Conservation (phyloP, 768 basidiomycete genomes). For the Cantharellus cinnabarinus region DNA sequence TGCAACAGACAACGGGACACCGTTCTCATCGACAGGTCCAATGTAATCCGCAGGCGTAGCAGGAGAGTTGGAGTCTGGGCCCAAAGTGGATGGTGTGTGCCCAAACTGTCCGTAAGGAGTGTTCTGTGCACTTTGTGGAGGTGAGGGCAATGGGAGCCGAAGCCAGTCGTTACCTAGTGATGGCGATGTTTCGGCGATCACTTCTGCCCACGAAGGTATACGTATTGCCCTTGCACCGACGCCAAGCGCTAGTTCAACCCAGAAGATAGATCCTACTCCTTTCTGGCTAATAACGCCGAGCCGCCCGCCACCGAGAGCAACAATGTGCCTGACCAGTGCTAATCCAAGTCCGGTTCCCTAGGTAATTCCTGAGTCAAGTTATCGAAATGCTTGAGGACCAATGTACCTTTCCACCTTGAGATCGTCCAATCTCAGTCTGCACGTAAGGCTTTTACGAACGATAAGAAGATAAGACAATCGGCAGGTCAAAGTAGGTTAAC, state of each 20-base stretch:
- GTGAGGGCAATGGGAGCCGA: neutral
- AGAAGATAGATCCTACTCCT: slow-evolving; percentile 12
- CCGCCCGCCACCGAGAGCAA: slow-evolving; percentile 22
- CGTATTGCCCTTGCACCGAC: slow-evolving; percentile 7
- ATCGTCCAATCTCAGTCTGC: slow-evolving; percentile 24
- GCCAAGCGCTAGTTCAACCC: slow-evolving; percentile 12
- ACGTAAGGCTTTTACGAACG: slow-evolving; percentile 13
- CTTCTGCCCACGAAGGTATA: neutral
- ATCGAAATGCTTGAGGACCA: neutral
- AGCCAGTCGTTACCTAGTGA: neutral
- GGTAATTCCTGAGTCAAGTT: neutral
- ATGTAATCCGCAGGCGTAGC: neutral
- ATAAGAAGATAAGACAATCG: neutral
- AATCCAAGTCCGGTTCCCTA: slow-evolving; percentile 23
- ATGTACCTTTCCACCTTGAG: slow-evolving; percentile 21
- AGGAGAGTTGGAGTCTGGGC: neutral
- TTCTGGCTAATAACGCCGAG: slow-evolving; percentile 18
- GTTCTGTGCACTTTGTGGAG: neutral
- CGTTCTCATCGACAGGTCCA: too few relatives aligned
- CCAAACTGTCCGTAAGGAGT: slow-evolving; percentile 1
- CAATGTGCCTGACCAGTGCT: slow-evolving; percentile 23
- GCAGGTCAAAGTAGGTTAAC: neutral
- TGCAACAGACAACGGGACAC: too few relatives aligned
- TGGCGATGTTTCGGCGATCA: neutral
- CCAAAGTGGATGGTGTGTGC: neutral